Evolutionary conservation across 2,329 filamentous ascomycete genomes (phyloP).

Genomic region (Chalaropsis thielavioides): DNA sequence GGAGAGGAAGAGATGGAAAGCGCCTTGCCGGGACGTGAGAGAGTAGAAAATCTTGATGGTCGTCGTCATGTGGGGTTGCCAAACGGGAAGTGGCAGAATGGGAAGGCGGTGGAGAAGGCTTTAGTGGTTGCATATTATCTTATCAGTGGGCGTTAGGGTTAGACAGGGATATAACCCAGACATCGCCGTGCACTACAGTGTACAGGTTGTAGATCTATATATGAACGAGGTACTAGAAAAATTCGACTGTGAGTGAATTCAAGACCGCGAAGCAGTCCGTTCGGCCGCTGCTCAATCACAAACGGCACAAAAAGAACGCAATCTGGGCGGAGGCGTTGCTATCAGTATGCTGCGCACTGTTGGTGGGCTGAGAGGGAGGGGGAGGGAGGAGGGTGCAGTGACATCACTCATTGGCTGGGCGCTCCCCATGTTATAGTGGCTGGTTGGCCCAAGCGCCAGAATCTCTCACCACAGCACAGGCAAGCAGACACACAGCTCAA

Average conservation of each 20-base stretch:
- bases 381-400: not conserved
- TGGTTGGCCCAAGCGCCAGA: not conserved
- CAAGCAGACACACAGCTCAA: not conserved
- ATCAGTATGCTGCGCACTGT: not conserved
- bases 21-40: not conserved
- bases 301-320: not conserved
- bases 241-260: not conserved
- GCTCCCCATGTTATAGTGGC: not conserved
- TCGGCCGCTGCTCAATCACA: not conserved
- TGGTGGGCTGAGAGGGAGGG: not conserved
- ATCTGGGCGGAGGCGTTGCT: not conserved
- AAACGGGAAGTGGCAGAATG: constrained; percentile 12
- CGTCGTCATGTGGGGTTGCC: constrained; percentile 17
- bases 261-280: not conserved
- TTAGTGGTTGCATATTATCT: constrained; percentile 10
- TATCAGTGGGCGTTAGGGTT: not conserved
- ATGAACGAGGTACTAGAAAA: too few relatives aligned
- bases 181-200: not conserved
- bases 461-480: too few relatives aligned
- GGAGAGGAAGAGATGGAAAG: not conserved
- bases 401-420: constrained; percentile 3
- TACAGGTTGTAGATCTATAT: not conserved
- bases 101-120: constrained; percentile 11
- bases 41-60: constrained; percentile 13
- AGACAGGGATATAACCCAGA: not conserved